phyloP scores from a whole-genome alignment of 164 flowering plant species.

The Euptelea pleiosperma region DNA sequence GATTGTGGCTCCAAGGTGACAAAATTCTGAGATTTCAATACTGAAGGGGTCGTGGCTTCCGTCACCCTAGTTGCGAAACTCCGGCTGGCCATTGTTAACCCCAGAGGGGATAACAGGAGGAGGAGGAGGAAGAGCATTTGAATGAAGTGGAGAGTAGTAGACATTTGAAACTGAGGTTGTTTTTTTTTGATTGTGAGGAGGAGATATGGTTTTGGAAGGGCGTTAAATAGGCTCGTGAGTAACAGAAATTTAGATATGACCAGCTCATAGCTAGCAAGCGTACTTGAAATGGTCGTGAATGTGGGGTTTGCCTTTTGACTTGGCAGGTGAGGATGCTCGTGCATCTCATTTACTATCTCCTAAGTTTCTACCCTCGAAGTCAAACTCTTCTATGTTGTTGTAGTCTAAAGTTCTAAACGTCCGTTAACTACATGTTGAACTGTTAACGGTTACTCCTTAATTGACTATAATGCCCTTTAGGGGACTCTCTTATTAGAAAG shows the following conservation, averaged over 20 bases:
- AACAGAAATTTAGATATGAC: slow-evolving; percentile 11
- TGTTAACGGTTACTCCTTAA: no score
- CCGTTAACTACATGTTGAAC: no score
- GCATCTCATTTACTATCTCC: slow-evolving; percentile 11
- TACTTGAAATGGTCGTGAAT: slow-evolving; percentile 3
- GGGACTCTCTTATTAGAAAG: no score
- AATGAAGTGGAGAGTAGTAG: slow-evolving; percentile 6
- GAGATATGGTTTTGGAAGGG: no score
- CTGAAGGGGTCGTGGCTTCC: slow-evolving; percentile 17
- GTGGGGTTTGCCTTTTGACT: slow-evolving; percentile 8
- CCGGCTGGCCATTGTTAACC: neutral
- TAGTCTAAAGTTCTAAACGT: no score
- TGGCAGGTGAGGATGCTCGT: slow-evolving; percentile 21
- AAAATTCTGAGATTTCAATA: slow-evolving; percentile 12
- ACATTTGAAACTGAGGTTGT: neutral
- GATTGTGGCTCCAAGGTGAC: slow-evolving; percentile 16
- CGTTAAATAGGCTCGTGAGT: slow-evolving; percentile 37
- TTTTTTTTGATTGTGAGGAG: no score
- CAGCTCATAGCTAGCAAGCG: slow-evolving; percentile 23
- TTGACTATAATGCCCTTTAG: no score
- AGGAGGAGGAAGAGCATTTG: slow-evolving; percentile 18
- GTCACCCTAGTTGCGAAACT: neutral
- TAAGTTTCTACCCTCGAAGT: neutral
- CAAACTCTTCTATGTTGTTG: no score
- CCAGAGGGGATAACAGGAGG: slow-evolving; percentile 15